Base-by-base conservation (phyloP, 2,329 filamentous ascomycete species). In the Hansfordia pulvinata region DNA sequence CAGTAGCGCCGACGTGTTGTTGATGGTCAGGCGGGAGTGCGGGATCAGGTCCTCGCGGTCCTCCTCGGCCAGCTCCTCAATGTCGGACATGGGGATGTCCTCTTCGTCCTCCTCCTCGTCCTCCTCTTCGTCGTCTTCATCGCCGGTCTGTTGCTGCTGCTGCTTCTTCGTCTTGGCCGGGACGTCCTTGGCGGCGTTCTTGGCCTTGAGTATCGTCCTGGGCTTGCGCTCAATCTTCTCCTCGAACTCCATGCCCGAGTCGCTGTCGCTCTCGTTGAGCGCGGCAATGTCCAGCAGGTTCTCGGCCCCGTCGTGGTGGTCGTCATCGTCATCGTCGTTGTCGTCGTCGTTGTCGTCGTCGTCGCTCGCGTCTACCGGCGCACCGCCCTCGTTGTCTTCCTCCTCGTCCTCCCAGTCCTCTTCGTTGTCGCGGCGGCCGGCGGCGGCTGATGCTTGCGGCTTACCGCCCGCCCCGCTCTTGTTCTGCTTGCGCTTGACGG, bases 1-100 rank as follows among this genome's bases (percentile, higher is more conserved):
- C 38, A 73, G 70, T 27, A 98, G 80, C 18, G 88, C 90, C 38
- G 81, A 64, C 28, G 81, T 86, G 62, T 98, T 98, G 69, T 98
- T 94, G 60, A 96, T 96, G 28, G 86, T 94, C 38, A 94, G 76
- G 42, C 85, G 81, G 50, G 90, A 84, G 57, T 93, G 81, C 10
- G 85, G 83, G 34, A 93, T 73, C 20, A 93, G 69, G 46, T 93
- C 86, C 54, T 82, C 82, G 42, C 73, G 78, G 43, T 92, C 85
- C 36, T 82, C 80, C 12, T 81, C 83, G 28, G 80, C 60, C 16
- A 75, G 58, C 27, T 82, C 81, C 42, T 82, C 79, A 27, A 90
- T 75, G 42, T 94, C 86, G 17, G 84, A 93, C 36, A 93, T 70
- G 4, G 86, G 78, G 23, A 94, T 85, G 37, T 92, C 85, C 38